A percentile compares a stretch with the other conserved stretches of the same genome.
These are phyloP conservation scores for Tetrapisispora arboricola DNA, from an alignment of 805 yeast genomes.

Conservation along the genomic window DNA sequence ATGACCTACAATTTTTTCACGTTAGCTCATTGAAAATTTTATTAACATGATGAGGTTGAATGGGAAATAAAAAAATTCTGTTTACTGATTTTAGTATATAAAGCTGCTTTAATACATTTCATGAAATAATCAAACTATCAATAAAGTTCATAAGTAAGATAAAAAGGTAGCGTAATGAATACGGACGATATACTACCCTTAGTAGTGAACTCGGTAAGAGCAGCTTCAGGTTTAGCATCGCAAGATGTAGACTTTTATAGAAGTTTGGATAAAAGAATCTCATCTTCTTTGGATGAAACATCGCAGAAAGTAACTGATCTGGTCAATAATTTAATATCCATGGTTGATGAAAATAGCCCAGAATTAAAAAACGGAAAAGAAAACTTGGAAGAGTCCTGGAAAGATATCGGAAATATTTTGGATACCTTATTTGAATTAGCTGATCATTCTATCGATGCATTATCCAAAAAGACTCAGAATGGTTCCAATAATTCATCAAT, in stretches of 20 bases:
- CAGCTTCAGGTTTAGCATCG: constrained; percentile 59
- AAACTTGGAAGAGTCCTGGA: constrained; percentile 46
- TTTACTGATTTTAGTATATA: too few species aligned
- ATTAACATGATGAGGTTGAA: too few species aligned
- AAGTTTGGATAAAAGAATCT: constrained; percentile 44
- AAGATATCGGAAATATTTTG: constrained; percentile 45
- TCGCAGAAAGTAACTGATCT: constrained; percentile 36
- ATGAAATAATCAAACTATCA: too few species aligned
- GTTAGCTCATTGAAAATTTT: too few species aligned
- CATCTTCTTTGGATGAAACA: constrained; percentile 31
- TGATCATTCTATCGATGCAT: constrained; percentile 54
- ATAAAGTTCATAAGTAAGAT: too few species aligned
- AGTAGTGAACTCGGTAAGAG: constrained; percentile 41
- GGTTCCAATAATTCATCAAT: constrained; percentile 16
- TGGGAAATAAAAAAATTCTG: too few species aligned
- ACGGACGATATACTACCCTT: constrained; percentile 5
- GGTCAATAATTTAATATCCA: constrained; percentile 36
- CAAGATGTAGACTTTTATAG: constrained; percentile 73
- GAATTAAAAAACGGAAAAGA: constrained; percentile 31
- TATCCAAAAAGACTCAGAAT: constrained; percentile 15
- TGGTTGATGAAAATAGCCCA: constrained; percentile 28
- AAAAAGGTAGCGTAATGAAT: background rate
- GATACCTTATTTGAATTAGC: constrained; percentile 69
- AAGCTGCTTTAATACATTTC: too few species aligned
- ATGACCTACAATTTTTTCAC: too few species aligned